phyloP scores from a whole-genome alignment of 1,284 basidiomycete species.

The Irpex lacteus region DNA sequence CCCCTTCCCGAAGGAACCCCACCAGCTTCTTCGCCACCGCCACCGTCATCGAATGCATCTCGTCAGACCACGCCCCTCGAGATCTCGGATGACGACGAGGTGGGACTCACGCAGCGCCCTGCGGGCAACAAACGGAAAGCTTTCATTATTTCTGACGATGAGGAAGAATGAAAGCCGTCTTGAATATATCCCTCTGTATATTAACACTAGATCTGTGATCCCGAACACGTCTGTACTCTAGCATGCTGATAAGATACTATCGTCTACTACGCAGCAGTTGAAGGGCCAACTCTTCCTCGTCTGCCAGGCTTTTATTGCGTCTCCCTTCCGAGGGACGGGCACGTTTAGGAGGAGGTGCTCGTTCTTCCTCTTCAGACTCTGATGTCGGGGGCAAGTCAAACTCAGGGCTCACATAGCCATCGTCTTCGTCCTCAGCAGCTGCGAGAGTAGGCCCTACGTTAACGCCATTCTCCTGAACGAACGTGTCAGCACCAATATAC shows the following conservation, averaged over 20 bases:
- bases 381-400: constrained; percentile 57
- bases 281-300: constrained; percentile 27
- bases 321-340: constrained; percentile 8
- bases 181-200: not conserved
- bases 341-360: constrained; percentile 33
- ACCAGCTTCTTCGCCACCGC: constrained; percentile 2
- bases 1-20: not conserved
- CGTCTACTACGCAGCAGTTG: constrained; percentile 25
- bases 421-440: constrained; percentile 46
- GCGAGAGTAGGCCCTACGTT: constrained; percentile 28
- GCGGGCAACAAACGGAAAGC: constrained; percentile 5
- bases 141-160: constrained; percentile 12
- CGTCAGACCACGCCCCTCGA: not conserved
- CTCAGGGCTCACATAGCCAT: constrained; percentile 69
- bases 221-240: not conserved
- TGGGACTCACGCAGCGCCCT: not conserved
- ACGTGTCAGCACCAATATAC: constrained; percentile 8
- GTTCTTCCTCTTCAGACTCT: constrained; percentile 41
- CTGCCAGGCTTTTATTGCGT: constrained; percentile 16
- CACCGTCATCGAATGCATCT: constrained; percentile 1
- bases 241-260: constrained; percentile 8
- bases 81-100: constrained; percentile 10
- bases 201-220: not conserved
- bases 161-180: constrained; percentile 7
- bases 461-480: constrained; percentile 20